Percentiles rank a stretch among this genome's conserved stretches.
These are phyloP conservation scores for Huntiella decipiens DNA, from an alignment of 2,329 filamentous ascomycete species.

Conservation along the genomic window DNA sequence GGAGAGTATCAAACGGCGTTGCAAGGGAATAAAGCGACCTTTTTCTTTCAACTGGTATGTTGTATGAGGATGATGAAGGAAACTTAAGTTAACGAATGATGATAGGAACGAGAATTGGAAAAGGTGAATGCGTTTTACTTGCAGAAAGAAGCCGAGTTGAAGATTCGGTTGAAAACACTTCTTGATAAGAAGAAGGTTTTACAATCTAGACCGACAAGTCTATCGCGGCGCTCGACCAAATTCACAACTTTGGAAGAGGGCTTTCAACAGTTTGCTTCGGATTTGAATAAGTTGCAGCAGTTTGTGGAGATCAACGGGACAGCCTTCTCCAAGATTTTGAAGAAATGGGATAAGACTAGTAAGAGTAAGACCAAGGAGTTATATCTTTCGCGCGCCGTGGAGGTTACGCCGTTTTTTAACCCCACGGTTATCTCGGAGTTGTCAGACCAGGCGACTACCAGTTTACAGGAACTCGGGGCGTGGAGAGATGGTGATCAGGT, in stretches of 20 bases:
- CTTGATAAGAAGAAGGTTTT: constrained; percentile 89
- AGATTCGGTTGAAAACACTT: constrained; percentile 76
- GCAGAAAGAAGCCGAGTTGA: constrained; percentile 97
- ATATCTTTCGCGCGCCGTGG: constrained; percentile 85
- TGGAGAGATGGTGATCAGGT: constrained; percentile 96
- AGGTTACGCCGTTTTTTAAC: constrained; percentile 97
- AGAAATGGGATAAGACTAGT: constrained; percentile 99
- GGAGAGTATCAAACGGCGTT: constrained; percentile 71
- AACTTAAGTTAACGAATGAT: not conserved
- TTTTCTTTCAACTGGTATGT: constrained; percentile 89
- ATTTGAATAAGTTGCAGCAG: constrained; percentile 93
- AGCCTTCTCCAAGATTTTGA: constrained; percentile 94
- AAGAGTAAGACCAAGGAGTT: constrained; percentile 98
- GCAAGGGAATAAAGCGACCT: constrained; percentile 93
- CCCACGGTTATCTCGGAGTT: constrained; percentile 90
- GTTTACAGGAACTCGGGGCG: constrained; percentile 78
- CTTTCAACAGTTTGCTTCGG: constrained; percentile 90
- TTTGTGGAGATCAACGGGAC: constrained; percentile 97
- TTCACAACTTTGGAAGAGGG: constrained; percentile 92
- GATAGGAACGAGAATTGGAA: constrained; percentile 84
- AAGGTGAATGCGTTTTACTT: constrained; percentile 97
- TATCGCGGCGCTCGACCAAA: constrained; percentile 75
- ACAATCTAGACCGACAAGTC: constrained; percentile 52
- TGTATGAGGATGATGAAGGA: not conserved
- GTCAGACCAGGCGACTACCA: constrained; percentile 93